Evolutionary conservation across 1,139 yeast species (phyloP), one percentile per base, ranked within the genome.

Genomic region (Diutina rugosa): DNA sequence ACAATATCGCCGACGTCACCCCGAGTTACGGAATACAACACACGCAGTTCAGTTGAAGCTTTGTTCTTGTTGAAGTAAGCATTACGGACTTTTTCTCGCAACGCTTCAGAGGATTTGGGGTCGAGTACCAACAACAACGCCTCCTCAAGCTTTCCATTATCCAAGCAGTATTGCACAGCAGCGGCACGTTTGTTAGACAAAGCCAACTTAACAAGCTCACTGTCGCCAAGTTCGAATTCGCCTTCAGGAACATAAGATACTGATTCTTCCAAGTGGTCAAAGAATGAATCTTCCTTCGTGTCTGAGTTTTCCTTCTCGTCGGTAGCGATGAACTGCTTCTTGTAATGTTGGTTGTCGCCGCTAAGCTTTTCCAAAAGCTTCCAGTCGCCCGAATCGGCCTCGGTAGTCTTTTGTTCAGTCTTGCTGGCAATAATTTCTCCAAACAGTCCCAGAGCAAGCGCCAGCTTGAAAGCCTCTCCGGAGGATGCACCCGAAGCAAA

Each of bases 111-210:
- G 64, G 85, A 72, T 21, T 64, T 64, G 26, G 79, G 81, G 64
- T 85, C 86, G 63, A 88, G 72, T 0, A 98, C 89, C 59, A 95
- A 77, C 51, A 91, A 74, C 62, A 91, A 78, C 2, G 98, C 97
- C 67, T 93, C 98, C 28, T 80, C 70, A 47, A 90, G 72, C 58
- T 80, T 79, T 57, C 80, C 86, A 55, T 81, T 79, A 56, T 81
- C 77, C 59, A 95, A 73, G 61, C 95, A 84, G 51, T 78, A 66
- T 46, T 82, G 77, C 7, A 90, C 85, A 0, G 98, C 97, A 32
- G 77, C 76, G 32, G 80, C 81, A 58, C 80, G 72, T 58, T 89
- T 78, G 58, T 91, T 91, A 18, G 71, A 67, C 60, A 91, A 74
- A 51, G 90, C 69, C 28, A 85, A 78, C 59, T 78, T 77, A 45